These are phyloP conservation scores for Boletus pseudo-olivaceus DNA, from an alignment of 768 basidiomycete species.

Conservation along the genomic window DNA sequence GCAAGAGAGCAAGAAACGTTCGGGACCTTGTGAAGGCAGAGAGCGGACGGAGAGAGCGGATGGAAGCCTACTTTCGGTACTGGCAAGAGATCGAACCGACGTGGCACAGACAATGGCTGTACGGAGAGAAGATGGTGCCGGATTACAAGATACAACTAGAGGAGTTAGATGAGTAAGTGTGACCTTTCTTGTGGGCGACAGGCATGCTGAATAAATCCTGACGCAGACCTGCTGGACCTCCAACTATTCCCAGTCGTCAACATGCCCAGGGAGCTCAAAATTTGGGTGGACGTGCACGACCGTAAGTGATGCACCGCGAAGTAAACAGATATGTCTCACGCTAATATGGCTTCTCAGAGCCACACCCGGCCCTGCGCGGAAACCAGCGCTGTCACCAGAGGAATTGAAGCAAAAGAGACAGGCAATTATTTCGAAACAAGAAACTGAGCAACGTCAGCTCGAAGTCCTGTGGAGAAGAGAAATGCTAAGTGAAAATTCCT, in stretches of 20 bases:
- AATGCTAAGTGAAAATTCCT: background rate
- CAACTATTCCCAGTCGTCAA: background rate
- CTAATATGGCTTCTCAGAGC: background rate
- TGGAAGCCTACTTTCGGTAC: constrained; percentile 27
- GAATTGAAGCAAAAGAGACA: constrained; percentile 6
- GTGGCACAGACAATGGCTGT: constrained; percentile 28
- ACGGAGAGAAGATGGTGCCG: constrained; percentile 8
- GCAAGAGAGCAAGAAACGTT: constrained; percentile 19
- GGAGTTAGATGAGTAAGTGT: constrained; percentile 4
- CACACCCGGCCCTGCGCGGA: background rate
- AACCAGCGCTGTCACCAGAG: constrained; percentile 1
- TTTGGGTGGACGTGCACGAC: background rate
- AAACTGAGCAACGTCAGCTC: constrained; percentile 13
- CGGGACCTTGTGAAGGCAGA: constrained; percentile 24
- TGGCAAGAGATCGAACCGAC: constrained; percentile 24
- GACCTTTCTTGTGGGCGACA: background rate
- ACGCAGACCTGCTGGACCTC: constrained; percentile 8
- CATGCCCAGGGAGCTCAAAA: background rate
- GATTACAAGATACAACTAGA: background rate
- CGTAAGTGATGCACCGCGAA: constrained; percentile 1
- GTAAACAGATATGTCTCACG: background rate
- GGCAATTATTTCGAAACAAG: constrained; percentile 12
- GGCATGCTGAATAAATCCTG: background rate
- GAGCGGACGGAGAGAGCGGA: constrained; percentile 22
- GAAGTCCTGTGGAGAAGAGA: background rate